A percentile compares a stretch with the other conserved stretches of the same genome.
Conservation (phyloP, 345 rosid genomes). For the Aurinia saxatilis region DNA sequence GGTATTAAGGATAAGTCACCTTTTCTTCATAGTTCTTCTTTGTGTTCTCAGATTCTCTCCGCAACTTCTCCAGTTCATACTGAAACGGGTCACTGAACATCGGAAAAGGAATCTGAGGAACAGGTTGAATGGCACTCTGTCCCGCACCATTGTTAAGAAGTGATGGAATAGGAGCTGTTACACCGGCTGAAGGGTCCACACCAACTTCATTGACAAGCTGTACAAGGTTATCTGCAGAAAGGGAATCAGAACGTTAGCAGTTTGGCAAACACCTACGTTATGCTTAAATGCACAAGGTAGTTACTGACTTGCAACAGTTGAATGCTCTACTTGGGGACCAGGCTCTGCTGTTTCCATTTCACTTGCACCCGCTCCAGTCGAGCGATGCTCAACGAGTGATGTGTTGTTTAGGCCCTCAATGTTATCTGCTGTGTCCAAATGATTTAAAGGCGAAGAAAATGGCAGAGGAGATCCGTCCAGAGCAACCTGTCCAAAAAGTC, state of each 20-base stretch:
- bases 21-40: conserved; percentile 20
- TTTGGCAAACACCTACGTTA: conserved; percentile 9
- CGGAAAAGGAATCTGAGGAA: conserved; percentile 27
- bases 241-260: neutral
- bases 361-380: conserved; percentile 15
- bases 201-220: conserved; percentile 7
- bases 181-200: conserved; percentile 19
- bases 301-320: conserved; percentile 23
- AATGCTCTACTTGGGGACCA: conserved; percentile 19
- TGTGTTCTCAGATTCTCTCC: conserved; percentile 29
- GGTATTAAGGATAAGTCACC: conserved; percentile 6
- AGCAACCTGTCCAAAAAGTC: conserved; percentile 23
- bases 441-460: conserved; percentile 27
- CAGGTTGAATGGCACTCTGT: conserved; percentile 9
- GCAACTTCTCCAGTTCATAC: conserved; percentile 29
- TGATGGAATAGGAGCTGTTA: conserved; percentile 11
- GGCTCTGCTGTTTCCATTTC: conserved; percentile 9
- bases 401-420: conserved; percentile 23
- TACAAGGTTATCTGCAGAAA: conserved; percentile 8
- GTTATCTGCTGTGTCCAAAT: conserved; percentile 23
- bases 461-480: conserved; percentile 25
- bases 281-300: conserved; percentile 2
- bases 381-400: conserved; percentile 12
- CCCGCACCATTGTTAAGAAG: conserved; percentile 10
- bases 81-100: conserved; percentile 25